Base-by-base conservation (phyloP, 495 filamentous ascomycete species). In the Rhizodiscina lignyota region DNA sequence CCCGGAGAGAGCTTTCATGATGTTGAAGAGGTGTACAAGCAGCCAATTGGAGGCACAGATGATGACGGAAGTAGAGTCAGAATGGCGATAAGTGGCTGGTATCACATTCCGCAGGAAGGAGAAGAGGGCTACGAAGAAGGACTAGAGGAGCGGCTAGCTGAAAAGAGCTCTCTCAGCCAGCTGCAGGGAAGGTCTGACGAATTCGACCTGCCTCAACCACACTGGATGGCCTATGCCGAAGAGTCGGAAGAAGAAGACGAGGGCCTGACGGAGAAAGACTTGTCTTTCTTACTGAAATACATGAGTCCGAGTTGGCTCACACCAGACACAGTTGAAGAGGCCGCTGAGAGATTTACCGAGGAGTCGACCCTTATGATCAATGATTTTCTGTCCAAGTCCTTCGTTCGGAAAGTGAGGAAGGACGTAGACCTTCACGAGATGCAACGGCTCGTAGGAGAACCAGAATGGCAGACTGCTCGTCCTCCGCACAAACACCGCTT, bases 81-180 rank as follows among this genome's bases (percentile, higher is more conserved):
- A 37, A 94, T 96, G 84, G 89, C 89, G 18, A 96, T 99, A 44
- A 91, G 82, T 41, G 89, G 89, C n/a, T 99, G 89, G 89, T 99
- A 84, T 58, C 89, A 99, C 52, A 94, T 99, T 35, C 91, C 89
- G 0, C 89, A 99, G 51, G 62, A 79, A 42, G 89, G 89, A 23
- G 89, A 99, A 50, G 82, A 87, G n/a, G 91, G 89, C 6, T 96
- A 77, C 43, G 74, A 85, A 36, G 64, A 76, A 41, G 91, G 87
- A 1, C 61, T 84, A n/a, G 89, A 96, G 53, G 81, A 83, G 56
- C 75, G 77, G 49, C 66, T 89, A 16, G 82, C 81, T 8, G 76
- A 81, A 45, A 83, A 83, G 48, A 94, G 85, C 58, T 83, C 83
- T 42, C 67, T 96, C 29, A 73, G 76, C 50, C 89, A 96, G 55